A percentile compares a stretch with the other conserved stretches of the same genome.
Conservation (phyloP, 2,329 filamentous ascomycete species). For the Scedosporium minutisporum region DNA sequence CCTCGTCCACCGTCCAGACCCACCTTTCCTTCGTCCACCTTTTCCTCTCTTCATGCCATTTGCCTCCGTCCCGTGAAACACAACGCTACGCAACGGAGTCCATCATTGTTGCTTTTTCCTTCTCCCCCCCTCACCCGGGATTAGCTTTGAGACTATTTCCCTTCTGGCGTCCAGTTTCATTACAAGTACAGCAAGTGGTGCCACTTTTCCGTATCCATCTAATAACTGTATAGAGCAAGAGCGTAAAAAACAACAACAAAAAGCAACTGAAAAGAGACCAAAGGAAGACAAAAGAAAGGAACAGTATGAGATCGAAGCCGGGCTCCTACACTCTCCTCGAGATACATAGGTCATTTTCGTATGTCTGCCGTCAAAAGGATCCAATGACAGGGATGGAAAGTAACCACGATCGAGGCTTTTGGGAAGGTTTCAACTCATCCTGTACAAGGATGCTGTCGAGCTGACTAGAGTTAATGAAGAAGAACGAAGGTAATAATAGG, state of each 20-base stretch:
- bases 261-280: neutral
- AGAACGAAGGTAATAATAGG: neutral
- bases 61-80: neutral
- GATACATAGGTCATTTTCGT: neutral
- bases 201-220: constrained; percentile 4
- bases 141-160: neutral
- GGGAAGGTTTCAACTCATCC: neutral
- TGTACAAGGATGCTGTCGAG: neutral
- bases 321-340: neutral
- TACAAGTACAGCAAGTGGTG: constrained; percentile 6
- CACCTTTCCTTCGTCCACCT: neutral
- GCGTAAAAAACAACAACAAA: neutral
- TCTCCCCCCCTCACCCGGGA: neutral
- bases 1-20: neutral
- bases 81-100: neutral
- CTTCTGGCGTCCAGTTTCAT: neutral
- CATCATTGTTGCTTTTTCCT: neutral
- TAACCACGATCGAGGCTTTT: neutral
- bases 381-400: too few relatives aligned
- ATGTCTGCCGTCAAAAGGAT: too few relatives aligned
- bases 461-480: neutral
- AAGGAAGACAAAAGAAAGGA: neutral
- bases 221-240: neutral
- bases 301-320: neutral
- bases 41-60: neutral